Evolutionary conservation across 805 yeast genomes (phyloP).

Genomic region (Citeromyces matritensis): DNA sequence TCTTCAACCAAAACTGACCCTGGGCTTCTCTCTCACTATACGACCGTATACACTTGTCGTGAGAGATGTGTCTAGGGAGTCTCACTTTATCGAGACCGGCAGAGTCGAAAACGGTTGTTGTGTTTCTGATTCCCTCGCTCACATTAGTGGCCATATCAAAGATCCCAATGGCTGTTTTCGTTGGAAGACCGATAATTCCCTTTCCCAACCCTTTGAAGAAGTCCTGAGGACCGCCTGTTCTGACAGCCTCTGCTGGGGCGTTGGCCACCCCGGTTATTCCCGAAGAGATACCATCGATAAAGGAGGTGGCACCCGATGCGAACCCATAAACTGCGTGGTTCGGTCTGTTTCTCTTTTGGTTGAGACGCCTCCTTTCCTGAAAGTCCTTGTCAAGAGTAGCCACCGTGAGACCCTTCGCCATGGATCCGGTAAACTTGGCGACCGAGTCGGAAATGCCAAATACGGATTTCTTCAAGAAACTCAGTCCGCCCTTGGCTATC

Average conservation of each 20-base stretch:
- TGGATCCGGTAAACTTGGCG: conserved; percentile 83
- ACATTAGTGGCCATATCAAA: conserved; percentile 87
- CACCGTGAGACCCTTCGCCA: conserved; percentile 86
- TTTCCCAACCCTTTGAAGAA: conserved; percentile 89
- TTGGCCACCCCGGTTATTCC: conserved; percentile 85
- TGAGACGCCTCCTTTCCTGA: conserved; percentile 68
- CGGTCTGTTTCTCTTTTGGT: conserved; percentile 65
- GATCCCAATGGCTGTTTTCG: conserved; percentile 91
- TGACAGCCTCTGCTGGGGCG: conserved; percentile 85
- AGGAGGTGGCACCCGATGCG: conserved; percentile 75
- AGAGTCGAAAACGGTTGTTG: conserved; percentile 80
- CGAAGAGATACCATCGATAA: conserved; percentile 73
- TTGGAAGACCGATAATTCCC: conserved; percentile 91
- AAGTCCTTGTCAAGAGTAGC: conserved; percentile 79
- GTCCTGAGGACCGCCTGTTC: conserved; percentile 80
- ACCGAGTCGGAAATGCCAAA: conserved; percentile 91
- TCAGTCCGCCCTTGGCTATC: conserved; percentile 87
- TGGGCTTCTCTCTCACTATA: conserved; percentile 75
- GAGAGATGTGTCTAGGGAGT: conserved; percentile 62
- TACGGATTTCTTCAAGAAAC: conserved; percentile 87
- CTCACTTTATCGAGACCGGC: conserved; percentile 69
- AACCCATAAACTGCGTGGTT: conserved; percentile 77
- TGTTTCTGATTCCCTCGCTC: conserved; percentile 85
- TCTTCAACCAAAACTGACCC: conserved; percentile 87
- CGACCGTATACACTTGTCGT: conserved; percentile 60